Conservation (phyloP, 2,329 filamentous ascomycete genomes). For the Colletotrichum truncatum region DNA sequence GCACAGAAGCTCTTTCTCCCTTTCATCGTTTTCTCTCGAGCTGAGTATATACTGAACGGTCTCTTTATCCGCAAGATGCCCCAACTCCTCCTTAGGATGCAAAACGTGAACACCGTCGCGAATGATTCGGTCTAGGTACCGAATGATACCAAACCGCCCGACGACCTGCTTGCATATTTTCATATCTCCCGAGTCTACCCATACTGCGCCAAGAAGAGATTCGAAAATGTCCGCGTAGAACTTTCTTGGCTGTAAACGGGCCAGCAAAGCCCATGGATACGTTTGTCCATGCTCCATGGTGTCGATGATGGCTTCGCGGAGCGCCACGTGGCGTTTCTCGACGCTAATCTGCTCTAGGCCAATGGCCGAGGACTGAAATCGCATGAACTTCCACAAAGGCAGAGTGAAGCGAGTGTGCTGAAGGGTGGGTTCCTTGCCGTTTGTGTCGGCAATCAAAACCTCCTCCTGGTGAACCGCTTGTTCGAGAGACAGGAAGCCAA, state of each 20-base stretch:
- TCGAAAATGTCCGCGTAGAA: constrained; percentile 88
- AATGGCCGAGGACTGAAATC: constrained; percentile 62
- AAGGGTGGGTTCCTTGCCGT: constrained; percentile 28
- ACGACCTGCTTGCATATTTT: constrained; percentile 68
- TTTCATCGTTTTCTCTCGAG: constrained; percentile 30
- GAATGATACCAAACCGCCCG: constrained; percentile 70
- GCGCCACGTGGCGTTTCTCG: constrained; percentile 52
- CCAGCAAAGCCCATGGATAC: constrained; percentile 83
- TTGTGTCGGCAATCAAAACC: constrained; percentile 25
- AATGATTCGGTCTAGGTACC: constrained; percentile 70
- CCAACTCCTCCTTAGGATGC: constrained; percentile 76
- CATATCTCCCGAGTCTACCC: constrained; percentile 78
- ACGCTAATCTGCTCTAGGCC: constrained; percentile 54
- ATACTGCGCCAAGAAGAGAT: constrained; percentile 81
- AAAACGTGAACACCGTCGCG: constrained; percentile 63
- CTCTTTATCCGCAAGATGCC: constrained; percentile 61
- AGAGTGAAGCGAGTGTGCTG: constrained; percentile 34
- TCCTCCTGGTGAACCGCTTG: constrained; percentile 41
- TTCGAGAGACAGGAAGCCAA: constrained; percentile 80
- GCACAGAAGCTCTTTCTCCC: constrained; percentile 50
- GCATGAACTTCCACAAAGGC: constrained; percentile 76
- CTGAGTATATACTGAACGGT: constrained; percentile 63
- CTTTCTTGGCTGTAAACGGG: constrained; percentile 74
- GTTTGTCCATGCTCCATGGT: constrained; percentile 57
- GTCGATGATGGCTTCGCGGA: constrained; percentile 58